Base-by-base conservation (phyloP, 169 alveolate genomes). In the Cryptosporidium andersoni region DNA sequence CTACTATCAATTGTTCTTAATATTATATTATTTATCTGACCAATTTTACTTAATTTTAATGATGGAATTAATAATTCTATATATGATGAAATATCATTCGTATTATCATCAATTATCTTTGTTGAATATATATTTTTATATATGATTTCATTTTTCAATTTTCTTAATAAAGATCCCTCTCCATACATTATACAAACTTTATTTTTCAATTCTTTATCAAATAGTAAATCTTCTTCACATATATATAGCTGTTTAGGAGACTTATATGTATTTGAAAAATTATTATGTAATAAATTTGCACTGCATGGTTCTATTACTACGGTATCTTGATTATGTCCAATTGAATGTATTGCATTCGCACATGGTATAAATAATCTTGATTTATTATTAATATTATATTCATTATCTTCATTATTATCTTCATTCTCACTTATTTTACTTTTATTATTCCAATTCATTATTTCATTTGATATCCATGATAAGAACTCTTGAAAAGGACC, bases 401-500 rank as follows among this genome's bases (percentile, higher is more conserved):
- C 55, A 8, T 43, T 45, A 47, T 48, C 43, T 11, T 11, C 45
- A 43, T 65, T 65, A 4, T 25, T 3, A 25, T 62, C 34, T 42
- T 37, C n/a, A 6, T 45, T 47, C 1, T 37, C 25, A 16, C 42
- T 2, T 1, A 16, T 34, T 55, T 74, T 74, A 5, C 43, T 62
- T 3, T 74, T 62, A 60, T 74, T 74, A 9, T 56, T 74, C 49
- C 92, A 89, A 5, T 90, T 91, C 97, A 95, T 95, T 42, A 95
- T 94, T 89, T 95, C 97, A 68, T 92, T 92, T 14, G 95, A 92
- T 3, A 95, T 89, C 51, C 95, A 92, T 3, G 96, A 92, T 40
- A 95, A 90, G 55, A 92, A 90, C 82, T 95, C 97, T 81, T 95
- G 97, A 81, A 95, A 95, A 34, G 97, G 97, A 0, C 97, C 97